Evolutionary conservation across 2,329 filamentous ascomycete species (phyloP).

Genomic region (Rachicladosporium sp.): DNA sequence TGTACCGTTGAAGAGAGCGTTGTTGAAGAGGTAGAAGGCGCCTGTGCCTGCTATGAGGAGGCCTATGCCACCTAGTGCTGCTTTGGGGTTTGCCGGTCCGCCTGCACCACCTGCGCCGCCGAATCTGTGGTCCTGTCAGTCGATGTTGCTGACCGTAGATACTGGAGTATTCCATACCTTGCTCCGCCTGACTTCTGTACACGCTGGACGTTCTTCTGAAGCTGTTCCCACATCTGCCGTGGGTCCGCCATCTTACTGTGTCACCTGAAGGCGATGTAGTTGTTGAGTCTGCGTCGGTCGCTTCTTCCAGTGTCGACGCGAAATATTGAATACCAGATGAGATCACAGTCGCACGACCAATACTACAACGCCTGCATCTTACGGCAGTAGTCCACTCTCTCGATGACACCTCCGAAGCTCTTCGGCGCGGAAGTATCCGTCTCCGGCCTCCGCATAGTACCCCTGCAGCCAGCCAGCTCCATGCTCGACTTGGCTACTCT

Average conservation of each 20-base stretch:
- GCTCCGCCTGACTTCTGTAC: slow-evolving; percentile 40
- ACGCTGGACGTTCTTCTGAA: slow-evolving; percentile 47
- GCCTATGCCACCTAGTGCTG: slow-evolving; percentile 41
- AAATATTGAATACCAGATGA: no score
- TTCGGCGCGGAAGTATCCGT: no score
- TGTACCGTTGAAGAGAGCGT: slow-evolving; percentile 57
- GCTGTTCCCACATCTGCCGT: slow-evolving; percentile 52
- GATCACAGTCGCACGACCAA: no score
- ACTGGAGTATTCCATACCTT: slow-evolving; percentile 30
- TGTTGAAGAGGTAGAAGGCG: slow-evolving; percentile 44
- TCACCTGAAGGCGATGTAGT: not conserved
- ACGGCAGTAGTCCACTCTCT: no score
- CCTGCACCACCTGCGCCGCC: slow-evolving; percentile 38
- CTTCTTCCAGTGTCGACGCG: no score
- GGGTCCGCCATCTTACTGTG: slow-evolving; percentile 36
- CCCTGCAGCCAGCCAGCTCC: no score
- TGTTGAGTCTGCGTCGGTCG: no score
- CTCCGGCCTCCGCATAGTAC: no score
- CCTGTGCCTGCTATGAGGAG: slow-evolving; percentile 41
- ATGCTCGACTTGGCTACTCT: no score
- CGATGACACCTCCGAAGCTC: no score
- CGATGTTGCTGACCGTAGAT: slow-evolving; percentile 7
- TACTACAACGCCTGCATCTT: no score
- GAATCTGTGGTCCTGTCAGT: slow-evolving; percentile 22
- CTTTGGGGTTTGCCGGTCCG: slow-evolving; percentile 33